Percentiles rank a stretch among this genome's conserved stretches.
These are phyloP conservation scores for Suillus decipiens DNA, from an alignment of 768 basidiomycete species.

Conservation along the genomic window DNA sequence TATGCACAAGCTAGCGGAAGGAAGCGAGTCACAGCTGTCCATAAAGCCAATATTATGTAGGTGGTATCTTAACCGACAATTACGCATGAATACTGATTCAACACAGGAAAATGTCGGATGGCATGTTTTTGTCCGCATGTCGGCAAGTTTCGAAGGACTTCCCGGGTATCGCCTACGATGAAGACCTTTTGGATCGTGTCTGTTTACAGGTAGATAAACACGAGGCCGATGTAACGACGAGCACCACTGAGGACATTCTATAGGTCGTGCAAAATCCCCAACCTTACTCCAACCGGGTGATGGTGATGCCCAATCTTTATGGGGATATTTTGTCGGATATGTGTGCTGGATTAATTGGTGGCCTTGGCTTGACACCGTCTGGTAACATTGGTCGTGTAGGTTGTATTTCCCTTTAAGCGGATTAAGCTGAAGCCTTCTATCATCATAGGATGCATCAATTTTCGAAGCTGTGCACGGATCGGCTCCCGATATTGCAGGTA, in stretches of 20 bases:
- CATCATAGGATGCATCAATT: constrained; percentile 87
- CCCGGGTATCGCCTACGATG: constrained; percentile 92
- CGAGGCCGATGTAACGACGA: neutral
- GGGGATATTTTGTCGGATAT: constrained; percentile 97
- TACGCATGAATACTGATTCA: constrained; percentile 18
- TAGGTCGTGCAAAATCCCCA: constrained; percentile 91
- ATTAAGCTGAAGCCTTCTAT: constrained; percentile 19
- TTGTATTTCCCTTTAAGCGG: constrained; percentile 14
- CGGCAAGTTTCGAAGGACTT: constrained; percentile 95
- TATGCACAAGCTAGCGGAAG: constrained; percentile 89
- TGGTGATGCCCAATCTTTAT: constrained; percentile 99
- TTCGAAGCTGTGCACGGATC: constrained; percentile 99
- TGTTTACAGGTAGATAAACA: constrained; percentile 72
- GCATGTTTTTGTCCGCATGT: constrained; percentile 98
- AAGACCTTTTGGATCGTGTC: constrained; percentile 95
- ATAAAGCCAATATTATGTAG: constrained; percentile 99
- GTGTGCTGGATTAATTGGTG: constrained; percentile 98
- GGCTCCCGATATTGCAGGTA: constrained; percentile 97
- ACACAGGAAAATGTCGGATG: constrained; percentile 98
- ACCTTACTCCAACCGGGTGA: constrained; percentile 94
- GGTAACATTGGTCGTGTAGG: constrained; percentile 94
- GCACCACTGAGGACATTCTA: neutral
- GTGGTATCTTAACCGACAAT: constrained; percentile 28
- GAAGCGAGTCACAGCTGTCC: constrained; percentile 94
- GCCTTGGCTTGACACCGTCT: constrained; percentile 94